Base-by-base conservation (phyloP, 2,329 filamentous ascomycete species). In the Aureobasidium melanogenum region DNA sequence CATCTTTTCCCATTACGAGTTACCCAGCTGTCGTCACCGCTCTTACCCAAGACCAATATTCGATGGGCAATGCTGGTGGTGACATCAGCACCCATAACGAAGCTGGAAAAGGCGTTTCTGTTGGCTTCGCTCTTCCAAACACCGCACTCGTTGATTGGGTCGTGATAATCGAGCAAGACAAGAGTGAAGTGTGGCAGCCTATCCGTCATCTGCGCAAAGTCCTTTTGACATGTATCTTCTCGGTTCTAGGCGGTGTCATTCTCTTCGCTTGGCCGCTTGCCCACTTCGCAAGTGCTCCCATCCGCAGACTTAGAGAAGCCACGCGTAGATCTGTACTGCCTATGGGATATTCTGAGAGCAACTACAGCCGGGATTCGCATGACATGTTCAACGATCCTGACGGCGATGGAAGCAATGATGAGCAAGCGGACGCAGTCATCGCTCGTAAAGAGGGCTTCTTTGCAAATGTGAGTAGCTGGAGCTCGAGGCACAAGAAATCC, bases 141-240 rank as follows among this genome's bases (percentile, higher is more conserved):
- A 89, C 81, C 5, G 71, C 75, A 0, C 75, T 95, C 57, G 89
- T 89, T 8, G 84, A 93, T 68, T 97, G 92, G 92, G 85, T 89
- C 5, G 76, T 97, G 3, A 68, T 96, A 2, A 83, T 96, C 0
- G 92, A 96, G 70, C 87, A 94, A 72, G 79, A 84, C 2, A 84
- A 84, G 64, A 72, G 72, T 24, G 91, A 96, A 73, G 89, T 91
- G 0, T 91, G 88, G 75, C 78, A 80, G 8, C 88, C 91, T 0
- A 91, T 96, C 62, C 75, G 79, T 30, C 85, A 84, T 22, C 78
- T 96, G n/a, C 84, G 89, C 22, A 86, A 87, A 51, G 89, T 96
- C 55, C 82, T 97, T 1, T 74, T 96, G 2, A 89, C 85, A 5
- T 96, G 90, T 64, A 88, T 96, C 0, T 95, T 96, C 70, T 89